Conservation (phyloP, 2,329 filamentous ascomycete species). For the Aspergillus fischeri region DNA sequence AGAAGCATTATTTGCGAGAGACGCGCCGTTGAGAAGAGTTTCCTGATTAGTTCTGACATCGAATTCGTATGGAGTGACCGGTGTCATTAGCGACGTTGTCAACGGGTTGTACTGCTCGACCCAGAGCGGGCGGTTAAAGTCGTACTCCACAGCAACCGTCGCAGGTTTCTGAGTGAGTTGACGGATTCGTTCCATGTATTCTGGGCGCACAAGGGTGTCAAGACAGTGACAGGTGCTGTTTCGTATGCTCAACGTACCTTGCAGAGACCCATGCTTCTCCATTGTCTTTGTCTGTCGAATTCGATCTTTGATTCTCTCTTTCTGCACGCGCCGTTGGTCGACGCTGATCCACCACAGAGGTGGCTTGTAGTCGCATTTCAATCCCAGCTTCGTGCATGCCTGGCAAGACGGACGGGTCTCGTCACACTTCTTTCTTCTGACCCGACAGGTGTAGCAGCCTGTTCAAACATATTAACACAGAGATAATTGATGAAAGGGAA, state of each 20-base stretch:
- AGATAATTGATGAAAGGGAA: too few relatives aligned
- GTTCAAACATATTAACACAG: not conserved
- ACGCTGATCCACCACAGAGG: constrained; percentile 96
- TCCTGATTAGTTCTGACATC: not conserved
- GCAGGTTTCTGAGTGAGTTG: constrained; percentile 4
- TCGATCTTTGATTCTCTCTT: constrained; percentile 90
- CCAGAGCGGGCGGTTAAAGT: constrained; percentile 1
- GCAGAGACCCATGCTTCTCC: constrained; percentile 65
- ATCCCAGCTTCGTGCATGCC: constrained; percentile 65
- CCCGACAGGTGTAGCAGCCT: constrained; percentile 64
- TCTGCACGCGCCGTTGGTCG: constrained; percentile 76
- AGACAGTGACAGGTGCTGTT: not conserved
- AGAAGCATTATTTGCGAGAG: not conserved
- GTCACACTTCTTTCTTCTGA: constrained; percentile 66
- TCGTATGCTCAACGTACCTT: constrained; percentile 27
- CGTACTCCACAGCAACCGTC: not conserved
- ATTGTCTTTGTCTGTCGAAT: constrained; percentile 94
- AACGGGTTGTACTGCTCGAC: constrained; percentile 2
- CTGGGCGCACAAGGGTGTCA: constrained; percentile 2
- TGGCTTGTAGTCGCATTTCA: constrained; percentile 90
- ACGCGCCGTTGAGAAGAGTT: not conserved
- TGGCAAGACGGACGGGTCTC: constrained; percentile 59
- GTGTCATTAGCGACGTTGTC: not conserved
- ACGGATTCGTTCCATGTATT: constrained; percentile 10
- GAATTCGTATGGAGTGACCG: not conserved